Base-by-base conservation (phyloP, 306 rosid species). In the Purshia tridentata region DNA sequence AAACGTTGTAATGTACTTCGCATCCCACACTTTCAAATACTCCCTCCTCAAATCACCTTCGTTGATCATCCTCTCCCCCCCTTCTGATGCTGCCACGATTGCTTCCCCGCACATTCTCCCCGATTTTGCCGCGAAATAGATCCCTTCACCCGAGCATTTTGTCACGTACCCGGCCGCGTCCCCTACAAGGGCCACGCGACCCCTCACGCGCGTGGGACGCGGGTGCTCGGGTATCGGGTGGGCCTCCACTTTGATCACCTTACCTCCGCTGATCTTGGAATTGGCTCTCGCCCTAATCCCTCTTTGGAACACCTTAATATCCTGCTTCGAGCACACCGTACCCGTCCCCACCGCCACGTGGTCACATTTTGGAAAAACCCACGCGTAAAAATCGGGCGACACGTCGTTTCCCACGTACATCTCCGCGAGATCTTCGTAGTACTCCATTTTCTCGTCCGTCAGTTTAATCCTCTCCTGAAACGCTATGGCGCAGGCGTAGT, bases 301-400 rank as follows among this genome's bases (percentile, higher is more conserved):
- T 4, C 80, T 78, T 40, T 93, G 98, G 88, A 73, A 87, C 70
- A 46, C 0, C 73, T 84, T 93, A 4, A 93, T 93, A 37, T 87
- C 88, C 58, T 77, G 84, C 59, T 89, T 93, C 8, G 82, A 78
- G 16, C 87, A 64, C 39, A 87, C 92, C 2, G 98, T 93, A 18
- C 97, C 98, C 0, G 97, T 93, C 3, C 98, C 97, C 71, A 93
- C 98, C 16, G 97, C 98, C 90, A 93, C 97, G 82, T 93, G 98
- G 84, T 93, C 96, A 3, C 97, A 87, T 18, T 91, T 93, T 2
- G 97, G 98, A 37, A 93, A 93, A 0, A 93, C 98, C 98, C 98
- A 93, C 14, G 77, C 97, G 82, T 93, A 93, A 67, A 89, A 93
- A 64, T 93, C 98, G 4, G 98, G 97, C n/a, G 97, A 93, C 11